phyloP scores from a whole-genome alignment of 2,329 filamentous ascomycete genomes.

The Ophiostoma pallidulum region DNA sequence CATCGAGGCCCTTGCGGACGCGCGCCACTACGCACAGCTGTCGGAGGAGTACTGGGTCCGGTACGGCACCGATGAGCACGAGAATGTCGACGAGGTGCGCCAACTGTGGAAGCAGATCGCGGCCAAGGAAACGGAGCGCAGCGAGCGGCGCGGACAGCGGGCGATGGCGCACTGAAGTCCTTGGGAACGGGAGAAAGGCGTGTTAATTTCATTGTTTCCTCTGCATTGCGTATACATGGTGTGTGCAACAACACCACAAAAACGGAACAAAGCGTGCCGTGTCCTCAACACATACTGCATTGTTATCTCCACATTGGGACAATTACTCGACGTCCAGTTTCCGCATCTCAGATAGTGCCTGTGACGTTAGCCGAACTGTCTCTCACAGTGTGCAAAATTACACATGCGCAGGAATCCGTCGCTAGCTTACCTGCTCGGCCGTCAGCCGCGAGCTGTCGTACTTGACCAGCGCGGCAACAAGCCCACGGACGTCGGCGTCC shows the following conservation, averaged over 20 bases:
- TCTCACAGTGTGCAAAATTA: too few species aligned
- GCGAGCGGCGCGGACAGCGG: neutral
- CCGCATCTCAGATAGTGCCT: slow-evolving; percentile 1
- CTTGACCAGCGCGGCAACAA: slow-evolving; percentile 58
- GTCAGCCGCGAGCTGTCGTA: slow-evolving; percentile 64
- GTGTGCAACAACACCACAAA: too few species aligned
- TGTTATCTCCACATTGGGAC: too few species aligned
- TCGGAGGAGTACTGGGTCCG: slow-evolving; percentile 14
- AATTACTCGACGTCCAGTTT: neutral
- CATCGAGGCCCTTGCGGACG: slow-evolving; percentile 6
- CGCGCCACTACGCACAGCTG: slow-evolving; percentile 8
- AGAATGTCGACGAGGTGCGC: slow-evolving; percentile 12
- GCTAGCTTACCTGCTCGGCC: slow-evolving; percentile 45
- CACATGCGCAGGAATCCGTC: too few species aligned
- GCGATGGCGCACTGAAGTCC: neutral
- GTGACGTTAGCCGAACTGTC: slow-evolving; percentile 7
- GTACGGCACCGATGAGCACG: slow-evolving; percentile 15
- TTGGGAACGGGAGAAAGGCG: too few species aligned
- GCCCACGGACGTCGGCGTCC: slow-evolving; percentile 47
- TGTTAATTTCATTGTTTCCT: too few species aligned
- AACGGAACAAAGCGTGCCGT: too few species aligned
- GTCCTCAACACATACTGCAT: too few species aligned
- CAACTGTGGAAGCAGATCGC: slow-evolving; percentile 11
- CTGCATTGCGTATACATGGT: too few species aligned
- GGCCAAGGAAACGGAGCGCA: neutral